These are phyloP conservation scores for Ambrosia artemisiifolia DNA, from an alignment of 129 eudicot species.

Conservation along the genomic window DNA sequence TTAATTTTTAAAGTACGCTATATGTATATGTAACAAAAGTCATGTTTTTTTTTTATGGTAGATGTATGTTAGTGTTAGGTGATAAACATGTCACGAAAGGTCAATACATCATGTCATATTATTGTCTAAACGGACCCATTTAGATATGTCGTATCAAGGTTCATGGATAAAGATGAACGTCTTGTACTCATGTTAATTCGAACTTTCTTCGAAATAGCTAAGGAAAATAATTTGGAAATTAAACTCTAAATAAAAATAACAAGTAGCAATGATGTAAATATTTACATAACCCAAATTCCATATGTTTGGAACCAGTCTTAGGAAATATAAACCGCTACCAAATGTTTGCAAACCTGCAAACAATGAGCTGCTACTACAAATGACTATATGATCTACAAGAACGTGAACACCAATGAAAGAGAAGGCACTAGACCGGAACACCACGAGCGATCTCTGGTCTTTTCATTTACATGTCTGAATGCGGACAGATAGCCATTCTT, in stretches of 20 bases:
- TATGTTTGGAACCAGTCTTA: background rate
- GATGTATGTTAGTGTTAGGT: background rate
- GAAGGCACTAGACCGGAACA: background rate
- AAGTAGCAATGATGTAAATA: no score
- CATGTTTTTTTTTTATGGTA: background rate
- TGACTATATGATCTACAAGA: background rate
- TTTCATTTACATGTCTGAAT: conserved; percentile 11
- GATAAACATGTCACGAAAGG: background rate
- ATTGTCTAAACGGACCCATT: background rate
- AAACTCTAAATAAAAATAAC: background rate
- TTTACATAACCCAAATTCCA: background rate
- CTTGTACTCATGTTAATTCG: background rate
- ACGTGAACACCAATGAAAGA: background rate
- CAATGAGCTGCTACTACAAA: background rate
- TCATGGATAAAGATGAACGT: background rate
- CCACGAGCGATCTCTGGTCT: background rate
- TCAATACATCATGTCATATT: background rate
- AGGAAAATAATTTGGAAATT: background rate
- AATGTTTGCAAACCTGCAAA: background rate
- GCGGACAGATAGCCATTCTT: conserved; percentile 52
- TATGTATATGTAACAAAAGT: no score
- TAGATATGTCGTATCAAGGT: background rate
- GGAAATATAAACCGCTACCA: conserved; percentile 9
- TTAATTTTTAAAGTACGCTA: no score
- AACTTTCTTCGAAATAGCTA: background rate